phyloP scores from a whole-genome alignment of 352 stramenopile species.

The Phytophthora sp. region DNA sequence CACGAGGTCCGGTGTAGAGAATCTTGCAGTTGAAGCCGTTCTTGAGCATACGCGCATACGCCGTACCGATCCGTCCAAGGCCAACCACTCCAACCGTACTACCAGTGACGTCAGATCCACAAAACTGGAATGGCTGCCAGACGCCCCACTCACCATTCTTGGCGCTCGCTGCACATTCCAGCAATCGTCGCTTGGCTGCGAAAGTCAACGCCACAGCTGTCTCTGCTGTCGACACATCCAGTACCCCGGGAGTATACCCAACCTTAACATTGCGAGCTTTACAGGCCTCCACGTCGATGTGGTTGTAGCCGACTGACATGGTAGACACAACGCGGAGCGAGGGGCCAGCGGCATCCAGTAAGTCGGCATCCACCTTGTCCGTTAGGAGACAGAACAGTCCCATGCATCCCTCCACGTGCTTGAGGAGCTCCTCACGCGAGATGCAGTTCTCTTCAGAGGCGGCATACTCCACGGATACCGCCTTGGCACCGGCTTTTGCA shows the following conservation, averaged over 20 bases:
- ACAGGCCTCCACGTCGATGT: slow-evolving; percentile 89
- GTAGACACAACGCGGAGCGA: slow-evolving; percentile 78
- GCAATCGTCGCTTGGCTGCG: slow-evolving; percentile 57
- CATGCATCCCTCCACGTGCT: slow-evolving; percentile 50
- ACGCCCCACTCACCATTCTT: slow-evolving; percentile 74
- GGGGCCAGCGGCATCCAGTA: slow-evolving; percentile 61
- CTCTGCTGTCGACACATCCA: slow-evolving; percentile 84
- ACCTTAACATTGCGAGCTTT: slow-evolving; percentile 69
- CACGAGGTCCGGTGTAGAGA: slow-evolving; percentile 75
- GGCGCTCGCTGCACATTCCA: slow-evolving; percentile 79
- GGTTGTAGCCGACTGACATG: slow-evolving; percentile 92
- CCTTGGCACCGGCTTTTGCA: slow-evolving; percentile 15
- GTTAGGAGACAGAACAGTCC: slow-evolving; percentile 76
- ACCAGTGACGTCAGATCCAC: slow-evolving; percentile 70
- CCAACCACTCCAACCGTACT: slow-evolving; percentile 85
- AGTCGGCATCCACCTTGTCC: slow-evolving; percentile 73
- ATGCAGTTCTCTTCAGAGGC: slow-evolving; percentile 45
- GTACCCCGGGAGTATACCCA: slow-evolving; percentile 85
- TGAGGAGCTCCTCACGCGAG: slow-evolving; percentile 52
- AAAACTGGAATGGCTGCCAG: slow-evolving; percentile 86
- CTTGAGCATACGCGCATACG: slow-evolving; percentile 84
- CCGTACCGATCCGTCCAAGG: slow-evolving; percentile 87
- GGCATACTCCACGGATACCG: slow-evolving; percentile 35
- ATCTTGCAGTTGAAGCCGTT: slow-evolving; percentile 85
- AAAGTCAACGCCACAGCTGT: slow-evolving; percentile 77